These are phyloP conservation scores for Discostella stelligera DNA, from an alignment of 352 stramenopile genomes.

Conservation along the genomic window DNA sequence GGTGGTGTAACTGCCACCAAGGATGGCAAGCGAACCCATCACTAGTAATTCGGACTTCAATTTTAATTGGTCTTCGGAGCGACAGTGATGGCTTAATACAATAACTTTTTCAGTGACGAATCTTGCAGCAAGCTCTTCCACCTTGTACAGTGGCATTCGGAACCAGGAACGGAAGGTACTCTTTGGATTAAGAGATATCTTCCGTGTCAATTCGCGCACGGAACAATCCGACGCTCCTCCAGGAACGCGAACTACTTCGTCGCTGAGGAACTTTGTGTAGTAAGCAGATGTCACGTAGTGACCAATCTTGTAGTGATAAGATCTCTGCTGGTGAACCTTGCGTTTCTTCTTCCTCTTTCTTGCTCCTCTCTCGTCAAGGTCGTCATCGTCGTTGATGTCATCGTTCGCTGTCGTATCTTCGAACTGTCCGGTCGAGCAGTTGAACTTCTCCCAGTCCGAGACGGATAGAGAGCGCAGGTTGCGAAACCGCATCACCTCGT, in stretches of 20 bases:
- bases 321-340: no score
- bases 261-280: not conserved
- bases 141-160: slow-evolving; percentile 15
- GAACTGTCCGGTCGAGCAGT: no score
- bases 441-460: no score
- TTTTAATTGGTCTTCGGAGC: not conserved
- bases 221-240: not conserved
- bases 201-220: not conserved
- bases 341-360: no score
- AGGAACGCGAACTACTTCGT: not conserved
- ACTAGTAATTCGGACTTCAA: slow-evolving; percentile 27
- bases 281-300: not conserved
- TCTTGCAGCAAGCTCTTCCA: slow-evolving; percentile 6
- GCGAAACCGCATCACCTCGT: no score
- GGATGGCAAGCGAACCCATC: slow-evolving; percentile 7
- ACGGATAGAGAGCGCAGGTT: no score
- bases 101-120: slow-evolving; percentile 18
- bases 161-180: slow-evolving; percentile 16
- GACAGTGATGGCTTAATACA: slow-evolving; percentile 10
- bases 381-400: no score
- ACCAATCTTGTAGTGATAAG: slow-evolving; percentile 1
- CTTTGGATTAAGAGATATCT: not conserved
- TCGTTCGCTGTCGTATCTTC: no score
- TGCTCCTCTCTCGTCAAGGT: no score
- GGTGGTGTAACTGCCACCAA: not conserved